A percentile compares a stretch with the other conserved stretches of the same genome.
These are phyloP conservation scores for Fusarium transvaalense DNA, from an alignment of 2,329 filamentous ascomycete genomes.

Conservation along the genomic window DNA sequence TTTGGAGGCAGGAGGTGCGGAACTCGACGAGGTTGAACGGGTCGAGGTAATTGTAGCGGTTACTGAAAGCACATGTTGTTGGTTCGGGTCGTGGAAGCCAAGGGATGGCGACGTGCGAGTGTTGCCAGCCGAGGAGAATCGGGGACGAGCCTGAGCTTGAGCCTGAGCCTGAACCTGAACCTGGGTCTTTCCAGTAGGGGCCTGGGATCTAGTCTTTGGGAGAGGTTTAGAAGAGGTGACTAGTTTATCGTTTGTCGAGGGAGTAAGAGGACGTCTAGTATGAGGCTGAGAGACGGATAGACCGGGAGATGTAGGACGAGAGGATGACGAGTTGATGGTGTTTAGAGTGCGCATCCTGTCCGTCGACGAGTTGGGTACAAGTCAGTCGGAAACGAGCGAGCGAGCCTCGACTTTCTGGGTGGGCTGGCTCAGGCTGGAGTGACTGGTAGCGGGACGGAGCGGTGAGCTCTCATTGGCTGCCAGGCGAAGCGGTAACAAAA, in stretches of 20 bases:
- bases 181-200: constrained; percentile 27
- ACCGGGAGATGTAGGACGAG: constrained; percentile 33
- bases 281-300: constrained; percentile 27
- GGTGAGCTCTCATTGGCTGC: constrained; percentile 41
- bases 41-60: constrained; percentile 50
- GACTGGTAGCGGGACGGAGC: constrained; percentile 28
- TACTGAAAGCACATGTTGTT: constrained; percentile 51
- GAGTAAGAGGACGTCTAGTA: constrained; percentile 25
- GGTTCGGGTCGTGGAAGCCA: constrained; percentile 40
- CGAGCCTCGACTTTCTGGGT: constrained; percentile 25
- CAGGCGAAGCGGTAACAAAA: constrained; percentile 28
- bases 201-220: constrained; percentile 30
- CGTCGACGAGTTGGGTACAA: constrained; percentile 31
- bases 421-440: constrained; percentile 34
- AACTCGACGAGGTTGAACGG: constrained; percentile 47
- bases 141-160: constrained; percentile 38
- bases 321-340: constrained; percentile 47
- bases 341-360: constrained; percentile 48
- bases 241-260: constrained; percentile 30
- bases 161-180: constrained; percentile 22
- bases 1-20: constrained; percentile 40
- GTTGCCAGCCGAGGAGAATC: constrained; percentile 43
- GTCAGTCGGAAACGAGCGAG: constrained; percentile 11
- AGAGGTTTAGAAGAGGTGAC: constrained; percentile 35
- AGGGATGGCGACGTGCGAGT: constrained; percentile 37